A percentile compares a stretch with the other conserved stretches of the same genome.
Conservation (phyloP, 345 rosid species). For the Noccaea caerulescens region DNA sequence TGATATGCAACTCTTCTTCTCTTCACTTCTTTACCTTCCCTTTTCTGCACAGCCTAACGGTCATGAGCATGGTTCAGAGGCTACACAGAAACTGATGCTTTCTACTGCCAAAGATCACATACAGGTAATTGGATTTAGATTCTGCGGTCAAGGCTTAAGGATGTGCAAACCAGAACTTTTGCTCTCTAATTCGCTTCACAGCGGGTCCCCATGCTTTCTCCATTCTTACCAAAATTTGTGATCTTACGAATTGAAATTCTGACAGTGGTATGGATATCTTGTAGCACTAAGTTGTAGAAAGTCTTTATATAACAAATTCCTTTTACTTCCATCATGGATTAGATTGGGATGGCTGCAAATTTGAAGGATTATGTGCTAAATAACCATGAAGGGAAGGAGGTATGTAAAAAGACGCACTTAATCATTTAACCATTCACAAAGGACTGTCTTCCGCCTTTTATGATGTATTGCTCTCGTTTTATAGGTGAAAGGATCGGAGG, state of each 20-base stretch:
- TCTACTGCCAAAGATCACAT: slow-evolving; percentile 79
- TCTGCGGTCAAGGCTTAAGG: slow-evolving; percentile 1
- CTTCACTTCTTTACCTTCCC: slow-evolving; percentile 23
- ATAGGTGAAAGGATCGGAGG: slow-evolving; percentile 82
- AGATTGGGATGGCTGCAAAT: slow-evolving; percentile 94
- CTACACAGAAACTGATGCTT: slow-evolving; percentile 70
- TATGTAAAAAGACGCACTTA: slow-evolving; percentile 32
- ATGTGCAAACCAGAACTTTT: slow-evolving; percentile 7
- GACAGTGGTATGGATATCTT: slow-evolving; percentile 1
- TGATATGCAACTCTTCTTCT: slow-evolving; percentile 11
- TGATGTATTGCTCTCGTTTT: slow-evolving; percentile 30
- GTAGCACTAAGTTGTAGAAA: slow-evolving; percentile 1
- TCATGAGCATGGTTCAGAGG: slow-evolving; percentile 82
- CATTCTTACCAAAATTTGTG: background rate
- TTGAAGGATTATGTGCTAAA: slow-evolving; percentile 72
- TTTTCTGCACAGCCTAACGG: slow-evolving; percentile 68
- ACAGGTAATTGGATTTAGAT: slow-evolving; percentile 54
- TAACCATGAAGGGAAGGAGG: slow-evolving; percentile 72
- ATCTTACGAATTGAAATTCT: background rate
- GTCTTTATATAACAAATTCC: background rate
- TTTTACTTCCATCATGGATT: slow-evolving; percentile 28
- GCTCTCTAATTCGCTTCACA: slow-evolving; percentile 15
- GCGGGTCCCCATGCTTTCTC: background rate
- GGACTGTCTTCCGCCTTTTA: slow-evolving; percentile 2
- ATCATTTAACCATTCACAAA: slow-evolving; percentile 11